Percentiles rank a stretch among this genome's conserved stretches.
Conservation (phyloP, 176 grass and related monocot species). For the Bromus sterilis region DNA sequence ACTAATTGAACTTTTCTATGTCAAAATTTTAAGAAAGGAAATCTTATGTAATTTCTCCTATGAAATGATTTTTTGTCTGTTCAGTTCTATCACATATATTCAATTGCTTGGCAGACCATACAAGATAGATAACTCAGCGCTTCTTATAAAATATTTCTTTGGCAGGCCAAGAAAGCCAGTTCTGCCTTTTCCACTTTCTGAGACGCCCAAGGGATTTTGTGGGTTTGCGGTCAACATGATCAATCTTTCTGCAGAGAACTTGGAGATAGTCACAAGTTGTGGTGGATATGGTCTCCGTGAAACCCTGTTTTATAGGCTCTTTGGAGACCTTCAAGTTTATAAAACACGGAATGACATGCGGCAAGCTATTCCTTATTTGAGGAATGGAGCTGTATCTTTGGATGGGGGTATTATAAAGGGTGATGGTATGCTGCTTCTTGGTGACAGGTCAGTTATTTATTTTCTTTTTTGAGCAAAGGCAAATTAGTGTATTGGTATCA, state of each 20-base stretch:
- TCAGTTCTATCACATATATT: neutral
- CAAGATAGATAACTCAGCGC: neutral
- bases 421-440: slow-evolving; percentile 15
- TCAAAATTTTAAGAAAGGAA: neutral
- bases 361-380: slow-evolving; percentile 14
- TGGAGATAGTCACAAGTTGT: neutral
- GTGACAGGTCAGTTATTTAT: slow-evolving; percentile 18
- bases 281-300: slow-evolving; percentile 30
- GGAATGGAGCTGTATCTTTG: slow-evolving; percentile 25
- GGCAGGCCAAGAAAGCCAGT: neutral
- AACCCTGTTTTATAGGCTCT: slow-evolving; percentile 33
- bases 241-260: slow-evolving; percentile 9
- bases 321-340: slow-evolving; percentile 34
- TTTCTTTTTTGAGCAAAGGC: neutral
- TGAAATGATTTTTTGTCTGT: neutral
- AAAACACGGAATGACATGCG: slow-evolving; percentile 14
- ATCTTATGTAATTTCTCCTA: neutral
- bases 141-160: neutral
- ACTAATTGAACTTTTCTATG: neutral
- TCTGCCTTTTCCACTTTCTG: neutral
- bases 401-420: slow-evolving; percentile 36
- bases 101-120: neutral
- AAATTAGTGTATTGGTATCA: no score
- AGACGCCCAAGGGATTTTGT: neutral
- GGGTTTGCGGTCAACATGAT: slow-evolving; percentile 33